Evolutionary conservation across 352 stramenopile genomes (phyloP), one percentile per base, ranked within the genome.

Genomic region (Phytopythium montanum): DNA sequence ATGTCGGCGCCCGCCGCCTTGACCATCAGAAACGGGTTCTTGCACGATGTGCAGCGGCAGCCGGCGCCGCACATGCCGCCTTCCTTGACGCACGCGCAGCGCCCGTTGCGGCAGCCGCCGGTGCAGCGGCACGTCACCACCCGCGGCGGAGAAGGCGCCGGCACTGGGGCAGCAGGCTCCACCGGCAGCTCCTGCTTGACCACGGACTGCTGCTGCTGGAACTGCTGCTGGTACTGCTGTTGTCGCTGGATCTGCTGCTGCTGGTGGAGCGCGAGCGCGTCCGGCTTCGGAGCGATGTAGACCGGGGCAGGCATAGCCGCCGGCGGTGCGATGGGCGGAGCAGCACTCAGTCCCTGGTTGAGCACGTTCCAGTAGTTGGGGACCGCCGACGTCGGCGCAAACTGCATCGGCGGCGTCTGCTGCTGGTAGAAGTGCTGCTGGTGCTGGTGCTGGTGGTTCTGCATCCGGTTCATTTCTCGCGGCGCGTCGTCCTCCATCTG

Each of bases 301-400:
- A 93, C 78, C 21, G 70, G 67, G 39, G 70, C 64, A 39, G 79
- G 63, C 38, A 72, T 60, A 45, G 74, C 61, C 28, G 64, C 48
- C 16, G 62, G 62, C 26, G 63, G 59, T 34, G 72, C 59, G 29
- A 74, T 64, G 0, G 66, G 44, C 16, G 71, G 68, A 1, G 70
- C 62, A 16, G 23, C 29, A 7, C 59, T 63, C 19, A 88, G 68
- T 0, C 74, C 80, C 49, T 94, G 77, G 62, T 91, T 91, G 56
- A 94, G 54, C 41, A 94, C 82, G 65, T 92, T 91, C 85, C 85
- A 94, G 60, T 94, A 94, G 68, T 92, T 90, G 5, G 85, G 85
- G 69, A 90, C 79, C 9, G 85, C 83, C 23, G 85, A 90, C 34
- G 81, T 72, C 21, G 85, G 72, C 2, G 76, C 72, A 59, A 87